Evolutionary conservation across 2,329 filamentous ascomycete species (phyloP), one percentile per base, ranked within the genome.

Genomic region (Colletotrichum theobromicola): DNA sequence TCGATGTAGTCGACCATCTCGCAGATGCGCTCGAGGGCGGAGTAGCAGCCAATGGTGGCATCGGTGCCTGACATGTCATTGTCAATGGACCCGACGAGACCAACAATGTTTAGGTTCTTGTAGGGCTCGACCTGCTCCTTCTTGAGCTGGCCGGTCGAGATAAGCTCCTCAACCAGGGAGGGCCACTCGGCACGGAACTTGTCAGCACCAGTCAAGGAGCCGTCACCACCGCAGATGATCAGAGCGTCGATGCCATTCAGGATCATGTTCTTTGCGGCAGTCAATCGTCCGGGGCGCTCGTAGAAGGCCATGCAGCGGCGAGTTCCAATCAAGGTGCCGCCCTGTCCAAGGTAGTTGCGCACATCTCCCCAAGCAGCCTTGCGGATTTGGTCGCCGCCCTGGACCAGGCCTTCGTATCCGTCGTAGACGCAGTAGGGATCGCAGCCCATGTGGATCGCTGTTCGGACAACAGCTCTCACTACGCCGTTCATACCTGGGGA

Each of bases 21-120:
- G 85, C 96, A 98, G 79, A 99, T 98, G 74, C 96, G 93, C 62
- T 94, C 92, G 70, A 99, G 90, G 28, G 97, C 97, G 57, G 96
- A 98, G 87, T 98, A 98, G 83, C 95, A 97, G 70, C 97, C 97
- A 82, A 99, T 98, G 35, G 97, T 99, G 74, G 97, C 96, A 84
- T 99, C 97, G 15, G 97, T 99, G 77, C 95, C 95, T 64, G 96
- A 97, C 85, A 99, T 94, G 82, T 99, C 97, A 82, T 99, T 99
- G 89, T 99, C 97, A 81, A 99, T 99, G 68, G 95, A 98, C 72
- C 97, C 97, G 32, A 99, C 97, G 66, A 98, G 88, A 62, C 97
- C 97, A 68, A 98, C 96, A 78, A 99, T 98, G 85, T 98, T 99
- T 81, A 99, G 90, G 79, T 97, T 92, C 80, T 90, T 90, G 88